These are phyloP conservation scores for Cylindrotheca closterium DNA, from an alignment of 108 stramenopile species.

Conservation along the genomic window DNA sequence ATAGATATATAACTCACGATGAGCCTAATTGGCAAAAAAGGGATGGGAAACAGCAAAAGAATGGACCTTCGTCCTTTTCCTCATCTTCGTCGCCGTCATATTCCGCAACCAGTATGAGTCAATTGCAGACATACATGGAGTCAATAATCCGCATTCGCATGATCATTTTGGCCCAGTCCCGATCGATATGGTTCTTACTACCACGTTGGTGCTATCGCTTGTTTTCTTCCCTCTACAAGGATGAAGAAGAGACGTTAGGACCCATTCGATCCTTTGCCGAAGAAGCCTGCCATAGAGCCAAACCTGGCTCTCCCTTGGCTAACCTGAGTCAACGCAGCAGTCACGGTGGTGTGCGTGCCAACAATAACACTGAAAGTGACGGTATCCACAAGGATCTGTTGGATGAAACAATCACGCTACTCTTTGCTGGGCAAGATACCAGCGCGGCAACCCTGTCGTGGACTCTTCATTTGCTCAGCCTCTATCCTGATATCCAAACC, in stretches of 20 bases:
- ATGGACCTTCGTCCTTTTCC: slow-evolving; percentile 3
- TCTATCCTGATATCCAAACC: slow-evolving; percentile 69
- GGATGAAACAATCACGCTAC: slow-evolving; percentile 88
- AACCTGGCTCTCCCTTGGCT: slow-evolving; percentile 59
- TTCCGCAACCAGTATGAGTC: no score
- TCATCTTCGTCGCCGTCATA: not conserved
- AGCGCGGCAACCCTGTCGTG: slow-evolving; percentile 92
- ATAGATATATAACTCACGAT: slow-evolving; percentile 74
- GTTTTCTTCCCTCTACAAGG: slow-evolving; percentile 76
- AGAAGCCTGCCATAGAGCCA: slow-evolving; percentile 62
- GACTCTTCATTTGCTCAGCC: slow-evolving; percentile 86
- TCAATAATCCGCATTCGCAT: slow-evolving; percentile 88
- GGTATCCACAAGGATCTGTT: slow-evolving; percentile 45
- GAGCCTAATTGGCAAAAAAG: slow-evolving; percentile 24
- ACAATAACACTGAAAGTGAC: not conserved
- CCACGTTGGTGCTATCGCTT: slow-evolving; percentile 79
- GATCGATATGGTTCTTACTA: slow-evolving; percentile 88
- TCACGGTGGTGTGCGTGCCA: slow-evolving; percentile 18
- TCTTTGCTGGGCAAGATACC: slow-evolving; percentile 95
- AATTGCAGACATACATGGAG: slow-evolving; percentile 63
- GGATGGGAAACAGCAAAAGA: no score
- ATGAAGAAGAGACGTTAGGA: slow-evolving; percentile 78
- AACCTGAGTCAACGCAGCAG: slow-evolving; percentile 37
- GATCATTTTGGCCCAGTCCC: slow-evolving; percentile 89
- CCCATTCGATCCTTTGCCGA: slow-evolving; percentile 79